These are phyloP conservation scores for Gastrodia elata DNA, from an alignment of 106 monocot genomes.

Conservation along the genomic window DNA sequence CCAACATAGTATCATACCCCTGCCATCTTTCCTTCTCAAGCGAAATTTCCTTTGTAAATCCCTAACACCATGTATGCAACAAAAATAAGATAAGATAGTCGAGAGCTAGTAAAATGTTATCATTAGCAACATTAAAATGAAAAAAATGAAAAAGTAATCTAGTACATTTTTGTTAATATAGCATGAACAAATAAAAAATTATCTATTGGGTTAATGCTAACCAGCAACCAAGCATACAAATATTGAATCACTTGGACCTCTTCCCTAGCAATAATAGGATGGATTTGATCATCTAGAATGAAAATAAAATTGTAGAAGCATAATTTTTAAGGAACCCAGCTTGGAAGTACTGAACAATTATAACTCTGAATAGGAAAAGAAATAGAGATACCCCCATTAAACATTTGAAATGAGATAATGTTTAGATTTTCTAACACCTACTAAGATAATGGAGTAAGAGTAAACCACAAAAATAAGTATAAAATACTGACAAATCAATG, in stretches of 20 bases:
- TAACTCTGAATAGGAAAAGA: background rate
- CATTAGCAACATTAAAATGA: slow-evolving; percentile 1
- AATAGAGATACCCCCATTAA: background rate
- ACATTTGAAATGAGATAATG: background rate
- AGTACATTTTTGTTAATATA: background rate
- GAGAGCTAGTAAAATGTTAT: background rate
- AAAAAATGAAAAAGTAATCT: background rate
- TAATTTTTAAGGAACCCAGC: background rate
- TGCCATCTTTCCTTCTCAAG: slow-evolving; percentile 97
- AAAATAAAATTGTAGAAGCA: background rate
- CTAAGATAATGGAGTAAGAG: background rate
- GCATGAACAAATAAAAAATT: background rate
- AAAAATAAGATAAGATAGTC: background rate
- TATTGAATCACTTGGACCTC: background rate
- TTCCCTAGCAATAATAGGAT: background rate
- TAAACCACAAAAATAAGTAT: background rate
- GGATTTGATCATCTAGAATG: background rate
- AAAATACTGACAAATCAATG: background rate
- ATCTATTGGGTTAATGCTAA: background rate
- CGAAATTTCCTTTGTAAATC: slow-evolving; percentile 94
- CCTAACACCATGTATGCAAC: slow-evolving; percentile 34
- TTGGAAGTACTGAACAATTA: background rate
- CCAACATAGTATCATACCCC: slow-evolving; percentile 47
- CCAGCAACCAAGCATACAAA: background rate
- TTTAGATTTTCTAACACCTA: too few relatives aligned